Conservation (phyloP, 2,329 filamentous ascomycete genomes). For the Verticillium tricorpus region DNA sequence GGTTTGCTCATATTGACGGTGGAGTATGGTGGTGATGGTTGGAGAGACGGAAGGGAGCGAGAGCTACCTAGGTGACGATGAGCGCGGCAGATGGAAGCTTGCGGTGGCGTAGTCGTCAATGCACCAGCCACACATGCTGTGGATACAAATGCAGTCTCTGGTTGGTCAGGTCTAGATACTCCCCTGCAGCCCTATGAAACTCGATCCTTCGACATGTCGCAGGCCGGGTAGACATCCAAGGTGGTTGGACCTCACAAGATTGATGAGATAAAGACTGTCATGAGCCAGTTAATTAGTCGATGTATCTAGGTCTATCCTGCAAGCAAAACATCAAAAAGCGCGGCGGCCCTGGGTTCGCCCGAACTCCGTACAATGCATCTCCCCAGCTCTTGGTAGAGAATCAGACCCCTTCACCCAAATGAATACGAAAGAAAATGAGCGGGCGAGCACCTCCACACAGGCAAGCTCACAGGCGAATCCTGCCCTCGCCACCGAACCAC, state of each 20-base stretch:
- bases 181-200: background rate
- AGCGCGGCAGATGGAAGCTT: background rate
- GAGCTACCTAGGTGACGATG: background rate
- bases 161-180: background rate
- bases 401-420: slow-evolving; percentile 2
- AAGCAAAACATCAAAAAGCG: background rate
- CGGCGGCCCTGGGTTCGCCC: slow-evolving; percentile 4
- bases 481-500: slow-evolving; percentile 52
- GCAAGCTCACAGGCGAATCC: slow-evolving; percentile 9
- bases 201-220: background rate
- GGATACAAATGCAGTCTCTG: background rate
- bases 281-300: background rate
- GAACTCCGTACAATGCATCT: slow-evolving; percentile 14
- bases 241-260: no score
- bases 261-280: background rate
- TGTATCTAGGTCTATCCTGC: background rate
- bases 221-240: no score
- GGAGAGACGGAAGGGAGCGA: background rate
- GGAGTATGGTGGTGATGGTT: background rate
- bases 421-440: slow-evolving; percentile 1
- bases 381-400: slow-evolving; percentile 16
- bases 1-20: slow-evolving; percentile 39
- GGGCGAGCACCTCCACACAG: background rate
- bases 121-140: background rate
- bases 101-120: background rate